Evolutionary conservation across 2,329 filamentous ascomycete species (phyloP).

Genomic region (Apiospora aurea): DNA sequence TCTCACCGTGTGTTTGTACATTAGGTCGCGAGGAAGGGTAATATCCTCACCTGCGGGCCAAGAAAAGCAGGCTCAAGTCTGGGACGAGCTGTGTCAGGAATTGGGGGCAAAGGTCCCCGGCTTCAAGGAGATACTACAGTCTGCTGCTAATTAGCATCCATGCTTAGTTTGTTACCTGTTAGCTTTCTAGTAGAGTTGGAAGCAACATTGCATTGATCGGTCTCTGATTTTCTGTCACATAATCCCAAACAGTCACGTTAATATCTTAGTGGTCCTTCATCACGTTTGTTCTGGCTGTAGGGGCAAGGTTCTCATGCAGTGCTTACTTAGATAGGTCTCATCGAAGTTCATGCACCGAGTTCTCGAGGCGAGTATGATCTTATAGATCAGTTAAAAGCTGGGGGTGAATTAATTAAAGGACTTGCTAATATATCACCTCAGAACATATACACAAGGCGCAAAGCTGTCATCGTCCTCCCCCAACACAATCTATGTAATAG

Average conservation of each 20-base stretch:
- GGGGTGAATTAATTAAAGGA: neutral
- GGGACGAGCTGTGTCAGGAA: constrained; percentile 36
- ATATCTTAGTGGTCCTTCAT: neutral
- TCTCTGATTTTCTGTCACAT: neutral
- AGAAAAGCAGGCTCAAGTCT: constrained; percentile 33
- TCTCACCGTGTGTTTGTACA: neutral
- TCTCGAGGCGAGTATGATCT: neutral
- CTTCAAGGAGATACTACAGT: constrained; percentile 23
- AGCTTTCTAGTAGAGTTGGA: too few relatives aligned
- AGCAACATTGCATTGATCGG: neutral
- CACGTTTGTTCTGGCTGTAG: neutral
- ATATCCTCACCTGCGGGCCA: constrained; percentile 31
- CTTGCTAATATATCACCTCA: neutral
- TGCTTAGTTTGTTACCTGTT: neutral
- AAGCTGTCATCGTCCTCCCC: neutral
- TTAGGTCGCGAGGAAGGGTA: constrained; percentile 30
- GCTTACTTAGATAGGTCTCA: neutral
- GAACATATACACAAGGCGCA: neutral
- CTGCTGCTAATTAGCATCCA: neutral
- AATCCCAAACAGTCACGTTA: neutral
- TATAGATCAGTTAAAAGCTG: neutral
- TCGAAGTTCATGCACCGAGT: neutral
- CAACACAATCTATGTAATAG: neutral
- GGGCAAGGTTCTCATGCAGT: neutral
- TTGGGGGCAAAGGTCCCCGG: constrained; percentile 35